Percentiles rank a stretch among this genome's conserved stretches.
Conservation (phyloP, 2,329 filamentous ascomycete genomes). For the Triangularia setosa region DNA sequence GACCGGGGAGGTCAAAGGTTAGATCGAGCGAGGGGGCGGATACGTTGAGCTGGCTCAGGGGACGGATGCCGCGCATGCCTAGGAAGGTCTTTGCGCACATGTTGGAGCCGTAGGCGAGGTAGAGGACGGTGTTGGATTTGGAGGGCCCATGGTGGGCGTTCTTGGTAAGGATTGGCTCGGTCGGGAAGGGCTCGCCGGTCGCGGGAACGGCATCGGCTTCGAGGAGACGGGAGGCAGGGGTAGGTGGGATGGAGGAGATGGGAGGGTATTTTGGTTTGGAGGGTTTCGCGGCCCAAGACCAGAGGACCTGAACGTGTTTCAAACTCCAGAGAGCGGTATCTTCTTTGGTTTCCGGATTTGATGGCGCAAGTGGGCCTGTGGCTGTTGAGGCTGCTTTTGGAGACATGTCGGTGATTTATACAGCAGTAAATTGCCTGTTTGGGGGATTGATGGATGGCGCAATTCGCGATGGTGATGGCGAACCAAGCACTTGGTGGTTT, state of each 20-base stretch:
- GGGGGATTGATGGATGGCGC: constrained; percentile 4
- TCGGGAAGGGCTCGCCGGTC: constrained; percentile 8
- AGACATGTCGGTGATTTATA: neutral
- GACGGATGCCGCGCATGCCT: constrained; percentile 71
- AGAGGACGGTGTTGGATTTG: constrained; percentile 56
- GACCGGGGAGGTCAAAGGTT: constrained; percentile 78
- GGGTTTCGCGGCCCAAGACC: constrained; percentile 13
- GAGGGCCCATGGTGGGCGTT: constrained; percentile 25
- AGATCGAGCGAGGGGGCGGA: constrained; percentile 73
- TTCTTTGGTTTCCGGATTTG: constrained; percentile 8
- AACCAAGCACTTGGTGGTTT: neutral
- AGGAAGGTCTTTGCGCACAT: constrained; percentile 76
- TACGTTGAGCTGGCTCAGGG: constrained; percentile 77
- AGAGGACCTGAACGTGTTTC: constrained; percentile 18
- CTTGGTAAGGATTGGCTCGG: constrained; percentile 25
- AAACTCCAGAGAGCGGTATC: constrained; percentile 18
- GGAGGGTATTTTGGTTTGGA: constrained; percentile 18
- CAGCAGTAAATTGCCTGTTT: neutral
- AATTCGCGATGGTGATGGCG: constrained; percentile 11
- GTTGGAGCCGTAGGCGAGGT: constrained; percentile 91
- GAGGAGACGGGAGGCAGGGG: constrained; percentile 37
- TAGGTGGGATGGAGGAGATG: constrained; percentile 33
- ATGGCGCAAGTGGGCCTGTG: neutral
- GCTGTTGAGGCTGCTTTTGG: neutral
- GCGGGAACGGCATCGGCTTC: constrained; percentile 25